These are phyloP conservation scores for Pseudogymnoascus sp. DNA, from an alignment of 2,329 filamentous ascomycete species.

Conservation along the genomic window DNA sequence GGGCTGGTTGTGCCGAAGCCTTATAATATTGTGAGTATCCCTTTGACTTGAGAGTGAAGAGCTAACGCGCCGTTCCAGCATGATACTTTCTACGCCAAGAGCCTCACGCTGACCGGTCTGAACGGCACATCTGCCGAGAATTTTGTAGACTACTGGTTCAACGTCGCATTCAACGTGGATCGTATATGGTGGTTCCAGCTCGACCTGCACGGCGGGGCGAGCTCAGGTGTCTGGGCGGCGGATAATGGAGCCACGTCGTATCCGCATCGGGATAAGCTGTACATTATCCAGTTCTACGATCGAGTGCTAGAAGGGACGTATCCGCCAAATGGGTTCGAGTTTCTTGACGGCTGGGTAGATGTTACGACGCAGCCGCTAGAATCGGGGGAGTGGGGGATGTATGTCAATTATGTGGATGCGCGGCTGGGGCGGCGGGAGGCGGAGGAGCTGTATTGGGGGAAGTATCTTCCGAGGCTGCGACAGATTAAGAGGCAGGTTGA, in stretches of 20 bases:
- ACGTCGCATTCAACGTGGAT: slow-evolving; percentile 41
- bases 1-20: neutral
- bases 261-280: slow-evolving; percentile 53
- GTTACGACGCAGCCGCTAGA: neutral
- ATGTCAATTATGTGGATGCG: neutral
- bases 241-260: slow-evolving; percentile 50
- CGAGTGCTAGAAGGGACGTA: slow-evolving; percentile 36
- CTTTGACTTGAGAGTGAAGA: neutral
- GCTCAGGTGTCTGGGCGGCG: slow-evolving; percentile 21
- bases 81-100: slow-evolving; percentile 49
- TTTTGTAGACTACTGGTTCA: slow-evolving; percentile 41
- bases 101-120: slow-evolving; percentile 42
- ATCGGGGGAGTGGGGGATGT: neutral
- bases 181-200: slow-evolving; percentile 56
- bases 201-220: slow-evolving; percentile 53
- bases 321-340: neutral
- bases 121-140: slow-evolving; percentile 39
- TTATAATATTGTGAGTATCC: neutral
- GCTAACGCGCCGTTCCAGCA: slow-evolving; percentile 24
- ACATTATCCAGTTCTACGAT: slow-evolving; percentile 56
- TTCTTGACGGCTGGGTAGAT: neutral
- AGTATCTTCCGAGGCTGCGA: neutral
- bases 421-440: neutral
- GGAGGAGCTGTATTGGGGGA: neutral
- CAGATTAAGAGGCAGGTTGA: neutral